phyloP scores from a whole-genome alignment of 2,329 filamentous ascomycete genomes.

The Byssochlamys sp. region DNA sequence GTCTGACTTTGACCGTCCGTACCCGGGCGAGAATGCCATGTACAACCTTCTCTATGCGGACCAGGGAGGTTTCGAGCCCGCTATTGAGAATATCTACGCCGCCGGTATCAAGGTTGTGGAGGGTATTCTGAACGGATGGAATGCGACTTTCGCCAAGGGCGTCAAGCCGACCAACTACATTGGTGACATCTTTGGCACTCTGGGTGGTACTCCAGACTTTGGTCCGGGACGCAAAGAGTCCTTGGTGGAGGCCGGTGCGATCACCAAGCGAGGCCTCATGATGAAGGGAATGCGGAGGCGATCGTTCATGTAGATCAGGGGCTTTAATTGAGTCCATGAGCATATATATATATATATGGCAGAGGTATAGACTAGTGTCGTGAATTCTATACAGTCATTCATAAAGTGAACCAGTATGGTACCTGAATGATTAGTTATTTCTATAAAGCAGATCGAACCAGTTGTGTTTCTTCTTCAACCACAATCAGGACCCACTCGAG shows the following conservation, averaged over 20 bases:
- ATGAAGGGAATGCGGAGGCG: neutral
- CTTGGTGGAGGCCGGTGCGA: constrained; percentile 11
- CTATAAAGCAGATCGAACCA: no score
- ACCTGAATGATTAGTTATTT: no score
- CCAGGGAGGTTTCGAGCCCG: constrained; percentile 55
- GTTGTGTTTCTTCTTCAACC: no score
- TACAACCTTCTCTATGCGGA: constrained; percentile 52
- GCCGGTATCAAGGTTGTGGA: constrained; percentile 57
- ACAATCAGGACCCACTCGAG: no score
- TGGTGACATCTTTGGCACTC: constrained; percentile 60
- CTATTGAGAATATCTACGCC: constrained; percentile 56
- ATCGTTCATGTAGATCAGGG: neutral
- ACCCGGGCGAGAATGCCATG: constrained; percentile 45
- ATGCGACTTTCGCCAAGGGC: constrained; percentile 48
- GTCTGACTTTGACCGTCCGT: constrained; percentile 63
- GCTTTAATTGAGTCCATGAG: neutral
- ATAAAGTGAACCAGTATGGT: no score
- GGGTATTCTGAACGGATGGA: constrained; percentile 55
- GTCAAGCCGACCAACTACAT: constrained; percentile 55
- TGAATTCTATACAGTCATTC: neutral
- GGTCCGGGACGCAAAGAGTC: constrained; percentile 30
- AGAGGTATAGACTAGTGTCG: neutral
- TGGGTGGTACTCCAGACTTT: constrained; percentile 58
- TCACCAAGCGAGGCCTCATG: neutral
- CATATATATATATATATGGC: neutral